phyloP scores from a whole-genome alignment of 2,329 filamentous ascomycete species.

The Pseudodiploospora longispora region DNA sequence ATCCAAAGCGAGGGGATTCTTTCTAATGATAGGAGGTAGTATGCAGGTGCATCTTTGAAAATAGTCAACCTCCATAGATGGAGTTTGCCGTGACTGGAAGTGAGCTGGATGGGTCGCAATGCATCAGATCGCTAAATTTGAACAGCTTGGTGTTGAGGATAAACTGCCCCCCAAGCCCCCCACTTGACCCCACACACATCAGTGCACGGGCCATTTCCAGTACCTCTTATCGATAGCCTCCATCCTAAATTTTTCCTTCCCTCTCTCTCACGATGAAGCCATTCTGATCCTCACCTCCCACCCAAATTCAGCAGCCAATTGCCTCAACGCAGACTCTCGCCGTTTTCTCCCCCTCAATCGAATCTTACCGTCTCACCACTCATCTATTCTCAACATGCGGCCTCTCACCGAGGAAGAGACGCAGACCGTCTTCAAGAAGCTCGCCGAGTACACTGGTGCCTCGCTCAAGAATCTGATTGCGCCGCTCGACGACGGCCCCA shows the following conservation, averaged over 20 bases:
- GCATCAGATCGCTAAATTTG: neutral
- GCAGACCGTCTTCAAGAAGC: conserved; percentile 79
- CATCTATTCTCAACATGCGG: conserved; percentile 50
- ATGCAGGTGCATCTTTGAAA: neutral
- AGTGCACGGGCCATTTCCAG: too few species aligned
- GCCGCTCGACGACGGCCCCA: conserved; percentile 57
- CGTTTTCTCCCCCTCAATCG: too few species aligned
- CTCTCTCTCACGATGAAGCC: too few species aligned
- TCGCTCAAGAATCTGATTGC: conserved; percentile 80
- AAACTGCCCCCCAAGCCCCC: neutral
- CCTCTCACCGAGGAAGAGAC: conserved; percentile 73
- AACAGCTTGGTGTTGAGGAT: neutral
- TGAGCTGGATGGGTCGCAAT: neutral
- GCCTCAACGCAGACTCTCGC: too few species aligned
- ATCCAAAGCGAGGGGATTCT: neutral
- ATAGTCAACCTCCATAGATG: neutral
- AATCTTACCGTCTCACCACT: neutral
- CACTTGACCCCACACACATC: neutral
- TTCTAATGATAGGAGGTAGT: neutral
- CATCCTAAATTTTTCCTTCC: too few species aligned
- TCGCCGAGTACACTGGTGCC: conserved; percentile 85
- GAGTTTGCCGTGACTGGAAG: neutral
- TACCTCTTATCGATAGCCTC: too few species aligned
- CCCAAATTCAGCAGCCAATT: too few species aligned
- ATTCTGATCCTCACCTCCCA: too few species aligned